Base-by-base conservation (phyloP, 352 stramenopile species). In the Saprolegnia diclina region DNA sequence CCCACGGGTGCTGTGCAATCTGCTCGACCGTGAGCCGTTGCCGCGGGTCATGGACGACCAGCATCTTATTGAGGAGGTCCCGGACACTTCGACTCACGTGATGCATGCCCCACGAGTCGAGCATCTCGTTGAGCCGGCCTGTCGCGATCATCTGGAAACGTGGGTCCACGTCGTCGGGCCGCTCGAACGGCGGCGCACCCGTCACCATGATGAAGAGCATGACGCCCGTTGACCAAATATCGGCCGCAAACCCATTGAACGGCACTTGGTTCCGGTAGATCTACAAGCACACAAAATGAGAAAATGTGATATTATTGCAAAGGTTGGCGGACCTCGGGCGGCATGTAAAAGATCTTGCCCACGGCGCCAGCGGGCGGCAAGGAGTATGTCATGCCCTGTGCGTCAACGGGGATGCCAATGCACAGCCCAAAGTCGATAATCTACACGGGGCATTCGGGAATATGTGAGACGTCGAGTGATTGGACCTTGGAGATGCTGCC, bases 201-300 rank as follows among this genome's bases (percentile, higher is more conserved):
- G 92, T 96, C 44, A 98, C 76, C 86, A 98, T 96, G 76, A 98
- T 97, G 79, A 97, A 98, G 37, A 98, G 74, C 77, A 98, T 96
- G 56, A 97, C 89, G 56, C 93, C 93, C 1, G 90, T 92, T 21
- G 89, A 97, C 93, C 93, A 98, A 71, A 97, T 90, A 79, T 98
- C 93, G 14, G 90, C 92, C 35, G 89, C 89, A 56, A 94, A 94
- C 14, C 87, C 88, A 71, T 97, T 96, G 74, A 96, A 97, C 18
- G 84, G 82, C 48, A 95, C 86, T 72, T 94, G 85, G 76, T 94
- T 94, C 46, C 85, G 85, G 59, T 94, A 94, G 64, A 94, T 94
- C 85, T 94, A 71, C 19, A 22, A 54, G 19, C 14, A 40, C 13
- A 40, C 18, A 13, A 22, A 6, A 50, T 24, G 56, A 19, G 6